Percentiles rank a stretch among this genome's conserved stretches.
These are phyloP conservation scores for Artomyces pyxidatus DNA, from an alignment of 768 basidiomycete genomes.

Conservation along the genomic window DNA sequence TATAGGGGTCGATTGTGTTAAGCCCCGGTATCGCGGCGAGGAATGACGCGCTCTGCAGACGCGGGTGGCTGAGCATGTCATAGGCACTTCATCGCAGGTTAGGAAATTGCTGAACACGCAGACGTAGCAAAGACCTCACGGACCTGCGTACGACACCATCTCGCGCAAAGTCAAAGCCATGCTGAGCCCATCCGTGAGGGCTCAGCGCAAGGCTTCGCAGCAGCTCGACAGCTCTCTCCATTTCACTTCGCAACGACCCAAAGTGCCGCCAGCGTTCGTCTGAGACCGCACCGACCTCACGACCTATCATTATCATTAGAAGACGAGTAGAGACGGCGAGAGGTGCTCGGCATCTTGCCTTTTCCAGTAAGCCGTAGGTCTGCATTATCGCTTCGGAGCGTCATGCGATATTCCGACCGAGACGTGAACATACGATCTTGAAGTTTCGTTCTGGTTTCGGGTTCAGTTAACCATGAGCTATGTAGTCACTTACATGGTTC, in stretches of 20 bases:
- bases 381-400: constrained; percentile 82
- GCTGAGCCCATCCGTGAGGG: constrained; percentile 39
- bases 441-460: not conserved
- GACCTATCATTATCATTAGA: constrained; percentile 22
- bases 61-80: constrained; percentile 58
- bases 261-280: constrained; percentile 37
- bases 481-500: constrained; percentile 65
- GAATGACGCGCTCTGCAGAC: constrained; percentile 38
- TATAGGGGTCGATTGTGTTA: constrained; percentile 35
- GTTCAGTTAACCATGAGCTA: not conserved
- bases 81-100: constrained; percentile 48
- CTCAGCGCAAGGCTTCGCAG: constrained; percentile 28
- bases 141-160: constrained; percentile 42
- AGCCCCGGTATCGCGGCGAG: constrained; percentile 41
- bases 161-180: constrained; percentile 32
- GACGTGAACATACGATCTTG: constrained; percentile 92
- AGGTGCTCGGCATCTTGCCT: constrained; percentile 32
- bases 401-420: constrained; percentile 85
- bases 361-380: constrained; percentile 74
- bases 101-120: not conserved
- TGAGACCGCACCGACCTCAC: constrained; percentile 33
- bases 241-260: constrained; percentile 23
- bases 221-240: constrained; percentile 27
- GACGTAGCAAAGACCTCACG: not conserved
- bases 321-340: not conserved